Conservation (phyloP, 1,284 basidiomycete genomes). For the Melampsora occidentalis region DNA sequence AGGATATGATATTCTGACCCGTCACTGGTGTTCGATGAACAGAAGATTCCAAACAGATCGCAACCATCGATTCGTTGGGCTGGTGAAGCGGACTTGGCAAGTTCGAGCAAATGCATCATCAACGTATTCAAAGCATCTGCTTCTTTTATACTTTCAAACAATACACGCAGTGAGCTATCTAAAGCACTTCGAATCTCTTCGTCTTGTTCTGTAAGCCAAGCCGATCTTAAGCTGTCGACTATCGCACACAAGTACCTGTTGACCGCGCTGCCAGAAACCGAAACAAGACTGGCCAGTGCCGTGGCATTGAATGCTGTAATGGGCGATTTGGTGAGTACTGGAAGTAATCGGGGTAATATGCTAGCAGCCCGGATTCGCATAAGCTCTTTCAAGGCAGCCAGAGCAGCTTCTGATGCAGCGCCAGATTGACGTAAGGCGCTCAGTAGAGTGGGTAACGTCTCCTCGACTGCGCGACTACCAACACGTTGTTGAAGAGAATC, state of each 20-base stretch:
- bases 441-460: constrained; percentile 90
- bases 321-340: constrained; percentile 81
- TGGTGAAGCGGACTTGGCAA: constrained; percentile 74
- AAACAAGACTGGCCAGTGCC: constrained; percentile 82
- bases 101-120: constrained; percentile 79
- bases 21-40: constrained; percentile 62
- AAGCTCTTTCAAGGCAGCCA: constrained; percentile 86
- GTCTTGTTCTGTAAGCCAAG: constrained; percentile 62
- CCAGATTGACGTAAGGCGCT: constrained; percentile 89
- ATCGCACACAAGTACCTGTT: constrained; percentile 72
- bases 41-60: constrained; percentile 74
- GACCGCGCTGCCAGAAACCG: constrained; percentile 92
- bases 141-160: constrained; percentile 75
- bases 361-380: constrained; percentile 73
- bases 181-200: constrained; percentile 71
- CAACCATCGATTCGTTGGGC: constrained; percentile 73
- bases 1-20: constrained; percentile 73
- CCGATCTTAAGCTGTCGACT: constrained; percentile 69
- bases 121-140: constrained; percentile 79
- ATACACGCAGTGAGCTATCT: constrained; percentile 68
- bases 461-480: constrained; percentile 86
- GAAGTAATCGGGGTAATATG: constrained; percentile 97
- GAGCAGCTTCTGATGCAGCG: constrained; percentile 86
- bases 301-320: constrained; percentile 96
- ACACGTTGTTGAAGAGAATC: constrained; percentile 86